Evolutionary conservation across 2,329 filamentous ascomycete species (phyloP), one percentile per base, ranked within the genome.

Genomic region (Diaporthe capsici): DNA sequence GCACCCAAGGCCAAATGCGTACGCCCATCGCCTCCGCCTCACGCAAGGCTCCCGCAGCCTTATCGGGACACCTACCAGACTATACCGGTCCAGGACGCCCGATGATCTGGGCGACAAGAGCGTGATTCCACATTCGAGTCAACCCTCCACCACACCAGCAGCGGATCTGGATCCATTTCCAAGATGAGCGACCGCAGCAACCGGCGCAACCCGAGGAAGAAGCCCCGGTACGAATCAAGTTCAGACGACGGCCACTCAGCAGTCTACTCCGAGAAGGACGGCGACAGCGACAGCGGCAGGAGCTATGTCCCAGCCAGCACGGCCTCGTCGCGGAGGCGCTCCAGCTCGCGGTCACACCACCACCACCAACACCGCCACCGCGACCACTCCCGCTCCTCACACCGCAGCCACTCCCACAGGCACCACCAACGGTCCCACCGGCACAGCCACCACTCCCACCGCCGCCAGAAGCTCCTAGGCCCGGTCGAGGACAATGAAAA

Each of bases 201-300:
- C 44, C 42, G 65, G 57, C 55, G 57, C 28, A 49, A 31, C 74
- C n/a, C 70, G 39, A 68, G 70, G 60, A 75, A 58, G 53, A 73
- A 47, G 42, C 9, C 39, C 17, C 53, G 63, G n/a, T 51, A 58
- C 55, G 55, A 42, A n/a, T 20, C 70, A 44, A 39, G 60, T 44
- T n/a, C n/a, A 3, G 61, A 63, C 5, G 42, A 51, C n/a, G 44
- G 72, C 72, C 61, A 25, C 3, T n/a, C 63, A 20, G 31, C 42
- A 22, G 13, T 53, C 42, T 42, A 22, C 15, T 60, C 34, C 7
- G 51, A 73, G 6, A 22, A 58, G 51, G 60, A 53, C 44, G 68
- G 65, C 34, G 34, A 61, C 73, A 44, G 47, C 55, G 73, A 71
- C 61, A 71, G 73, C 73, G 68, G 73, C 28, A 42, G 61, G n/a